These are phyloP conservation scores for Yarrowia sp. DNA, from an alignment of 805 yeast genomes.

Conservation along the genomic window DNA sequence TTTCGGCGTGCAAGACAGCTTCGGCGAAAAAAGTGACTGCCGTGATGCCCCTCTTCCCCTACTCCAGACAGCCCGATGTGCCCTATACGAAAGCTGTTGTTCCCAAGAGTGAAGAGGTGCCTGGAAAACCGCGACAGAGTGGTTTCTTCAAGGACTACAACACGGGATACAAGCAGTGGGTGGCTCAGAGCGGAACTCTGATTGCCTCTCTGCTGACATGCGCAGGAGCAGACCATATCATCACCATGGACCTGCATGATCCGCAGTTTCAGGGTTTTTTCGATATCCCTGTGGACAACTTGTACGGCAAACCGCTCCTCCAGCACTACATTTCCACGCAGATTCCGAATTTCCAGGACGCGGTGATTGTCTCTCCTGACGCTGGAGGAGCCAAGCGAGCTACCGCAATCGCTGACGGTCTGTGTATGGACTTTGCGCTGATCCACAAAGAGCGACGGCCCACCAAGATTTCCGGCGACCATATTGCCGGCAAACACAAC, in stretches of 20 bases:
- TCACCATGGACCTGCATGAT: constrained; percentile 98
- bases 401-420: constrained; percentile 87
- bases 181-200: constrained; percentile 92
- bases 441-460: constrained; percentile 91
- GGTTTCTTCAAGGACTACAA: constrained; percentile 47
- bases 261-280: constrained; percentile 98
- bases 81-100: constrained; percentile 83
- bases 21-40: constrained; percentile 89
- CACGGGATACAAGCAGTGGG: constrained; percentile 90
- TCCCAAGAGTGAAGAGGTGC: constrained; percentile 55
- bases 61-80: constrained; percentile 93
- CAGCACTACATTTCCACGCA: constrained; percentile 81
- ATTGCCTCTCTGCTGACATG: constrained; percentile 85
- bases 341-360: constrained; percentile 80
- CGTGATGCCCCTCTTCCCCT: constrained; percentile 91
- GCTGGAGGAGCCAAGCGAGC: constrained; percentile 99
- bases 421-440: constrained; percentile 88
- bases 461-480: constrained; percentile 39
- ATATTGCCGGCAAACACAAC: constrained; percentile 50
- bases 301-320: constrained; percentile 85
- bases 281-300: constrained; percentile 93
- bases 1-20: constrained; percentile 92
- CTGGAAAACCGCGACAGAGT: constrained; percentile 56
- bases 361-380: constrained; percentile 95
- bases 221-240: constrained; percentile 95